These are phyloP conservation scores for Geosmithia putterillii DNA, from an alignment of 2,329 filamentous ascomycete genomes.

Conservation along the genomic window DNA sequence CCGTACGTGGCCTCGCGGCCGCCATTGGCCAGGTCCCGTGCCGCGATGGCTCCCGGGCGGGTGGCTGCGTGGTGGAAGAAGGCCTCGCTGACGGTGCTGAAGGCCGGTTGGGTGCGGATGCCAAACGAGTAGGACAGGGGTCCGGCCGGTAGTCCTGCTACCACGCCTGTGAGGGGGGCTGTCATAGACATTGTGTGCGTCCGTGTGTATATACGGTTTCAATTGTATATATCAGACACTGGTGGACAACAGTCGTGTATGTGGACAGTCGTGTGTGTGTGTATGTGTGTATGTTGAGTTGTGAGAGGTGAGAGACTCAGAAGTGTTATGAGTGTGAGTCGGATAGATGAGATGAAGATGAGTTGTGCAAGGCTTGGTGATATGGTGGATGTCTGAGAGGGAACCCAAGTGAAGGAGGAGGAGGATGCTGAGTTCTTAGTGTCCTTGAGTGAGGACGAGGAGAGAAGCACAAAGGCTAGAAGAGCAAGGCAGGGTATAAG, in stretches of 20 bases:
- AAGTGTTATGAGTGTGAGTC: too few species aligned
- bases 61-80: slow-evolving; percentile 23
- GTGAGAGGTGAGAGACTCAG: too few species aligned
- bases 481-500: background rate
- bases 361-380: too few species aligned
- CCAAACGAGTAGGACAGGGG: slow-evolving; percentile 7
- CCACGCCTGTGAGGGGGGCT: background rate
- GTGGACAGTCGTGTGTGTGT: too few species aligned
- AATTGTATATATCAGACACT: too few species aligned
- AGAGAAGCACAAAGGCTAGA: too few species aligned
- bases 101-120: slow-evolving; percentile 11
- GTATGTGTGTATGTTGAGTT: too few species aligned
- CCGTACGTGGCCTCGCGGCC: slow-evolving; percentile 18
- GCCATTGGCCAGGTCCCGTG: slow-evolving; percentile 17
- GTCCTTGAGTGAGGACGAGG: background rate
- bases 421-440: background rate
- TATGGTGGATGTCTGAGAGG: too few species aligned
- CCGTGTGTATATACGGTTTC: too few species aligned
- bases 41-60: slow-evolving; percentile 23
- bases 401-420: background rate
- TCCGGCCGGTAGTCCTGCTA: background rate
- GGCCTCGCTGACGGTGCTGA: slow-evolving; percentile 23
- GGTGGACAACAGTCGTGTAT: background rate
- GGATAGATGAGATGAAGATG: too few species aligned
- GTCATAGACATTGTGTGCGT: background rate